Evolutionary conservation across 768 basidiomycete species (phyloP), one percentile per base, ranked within the genome.

Genomic region (Mycena sanguinolenta): DNA sequence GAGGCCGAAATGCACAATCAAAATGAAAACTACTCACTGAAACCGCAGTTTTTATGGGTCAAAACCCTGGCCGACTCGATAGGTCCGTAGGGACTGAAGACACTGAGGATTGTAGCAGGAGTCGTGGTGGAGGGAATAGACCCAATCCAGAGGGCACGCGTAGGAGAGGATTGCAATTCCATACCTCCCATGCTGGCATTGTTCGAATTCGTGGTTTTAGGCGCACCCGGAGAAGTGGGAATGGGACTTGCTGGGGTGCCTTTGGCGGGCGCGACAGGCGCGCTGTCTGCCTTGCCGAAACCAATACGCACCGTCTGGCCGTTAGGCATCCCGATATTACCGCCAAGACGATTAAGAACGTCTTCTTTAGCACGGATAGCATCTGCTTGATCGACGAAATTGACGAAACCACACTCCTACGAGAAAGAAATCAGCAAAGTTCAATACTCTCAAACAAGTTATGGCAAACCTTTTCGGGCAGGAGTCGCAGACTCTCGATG

Each of bases 291-390:
- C 79, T 99, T 99, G 28, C 97, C 98, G 78, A 98, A 99, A 2
- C 98, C 98, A 76, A 99, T 97, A 54, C 98, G 92, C 62, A 99
- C 97, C 1, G 95, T 95, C 79, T 96, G 95, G 17, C 96, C 96
- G 73, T 97, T 97, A 5, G 95, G 93, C 89, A 97, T 93, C 61
- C 94, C 93, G 69, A 98, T 96, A 74, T 95, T 94, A 9, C 97
- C 97, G 55, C 96, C 96, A 28, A 98, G 88, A 27, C 97, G 91
- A 80, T 97, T 98, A 63, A 98, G 86, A 46, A 99, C 97, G 81
- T 99, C 98, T 30, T 99, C 98, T 78, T 98, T 97, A 16, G 98
- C 98, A 67, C 95, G 91, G 73, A 99, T 92, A n/a, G 97, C 97
- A 80, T 99, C 97, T 1, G 90, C 87, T 78, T 95, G 93, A 73